These are phyloP conservation scores for Saccharomyces jurei DNA, from an alignment of 805 yeast species.

Conservation along the genomic window DNA sequence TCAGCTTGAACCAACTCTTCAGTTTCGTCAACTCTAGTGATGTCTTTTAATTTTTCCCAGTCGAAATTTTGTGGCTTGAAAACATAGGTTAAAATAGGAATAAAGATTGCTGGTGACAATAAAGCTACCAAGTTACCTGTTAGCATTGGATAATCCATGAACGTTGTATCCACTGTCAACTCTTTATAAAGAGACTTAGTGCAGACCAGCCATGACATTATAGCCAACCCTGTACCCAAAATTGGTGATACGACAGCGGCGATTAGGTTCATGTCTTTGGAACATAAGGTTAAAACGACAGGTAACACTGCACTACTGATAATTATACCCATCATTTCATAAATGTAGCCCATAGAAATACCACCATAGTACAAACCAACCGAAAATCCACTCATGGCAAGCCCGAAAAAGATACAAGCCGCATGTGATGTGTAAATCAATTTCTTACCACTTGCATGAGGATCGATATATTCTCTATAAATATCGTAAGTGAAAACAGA, in stretches of 20 bases:
- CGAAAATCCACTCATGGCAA: constrained; percentile 73
- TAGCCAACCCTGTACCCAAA: constrained; percentile 64
- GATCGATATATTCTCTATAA: constrained; percentile 73
- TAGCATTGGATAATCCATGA: constrained; percentile 81
- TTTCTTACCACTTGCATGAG: constrained; percentile 66
- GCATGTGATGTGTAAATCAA: constrained; percentile 62
- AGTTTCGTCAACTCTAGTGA: constrained; percentile 63
- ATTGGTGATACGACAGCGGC: constrained; percentile 77
- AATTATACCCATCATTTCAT: constrained; percentile 83
- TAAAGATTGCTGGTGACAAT: constrained; percentile 56
- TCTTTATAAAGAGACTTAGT: constrained; percentile 38
- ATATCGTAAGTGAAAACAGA: constrained; percentile 81
- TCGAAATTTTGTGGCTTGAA: constrained; percentile 70
- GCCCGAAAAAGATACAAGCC: constrained; percentile 52
- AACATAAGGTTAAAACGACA: constrained; percentile 54
- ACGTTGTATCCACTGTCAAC: constrained; percentile 49
- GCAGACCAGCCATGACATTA: constrained; percentile 57
- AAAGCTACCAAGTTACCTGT: constrained; percentile 82
- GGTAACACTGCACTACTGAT: constrained; percentile 84
- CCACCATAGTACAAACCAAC: constrained; percentile 76
- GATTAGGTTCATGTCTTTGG: constrained; percentile 52
- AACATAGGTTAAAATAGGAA: constrained; percentile 55
- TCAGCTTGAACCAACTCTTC: constrained; percentile 47
- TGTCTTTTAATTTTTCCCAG: constrained; percentile 53
- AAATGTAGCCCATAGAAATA: constrained; percentile 78